These are phyloP conservation scores for Candida adriatica DNA, from an alignment of 805 yeast species.

Conservation along the genomic window DNA sequence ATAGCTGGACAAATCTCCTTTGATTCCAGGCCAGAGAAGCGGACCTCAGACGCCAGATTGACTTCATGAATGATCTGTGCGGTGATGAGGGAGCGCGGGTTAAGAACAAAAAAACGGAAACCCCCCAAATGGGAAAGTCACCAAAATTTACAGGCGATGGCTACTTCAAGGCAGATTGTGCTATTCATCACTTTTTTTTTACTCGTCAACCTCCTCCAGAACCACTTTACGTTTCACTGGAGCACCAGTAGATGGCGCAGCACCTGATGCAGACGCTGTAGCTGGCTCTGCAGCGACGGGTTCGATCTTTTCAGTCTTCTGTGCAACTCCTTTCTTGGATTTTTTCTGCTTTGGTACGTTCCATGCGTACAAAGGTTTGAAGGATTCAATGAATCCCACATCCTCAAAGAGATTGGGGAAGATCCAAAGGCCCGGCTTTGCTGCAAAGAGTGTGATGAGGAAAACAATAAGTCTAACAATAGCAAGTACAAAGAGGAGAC, in stretches of 20 bases:
- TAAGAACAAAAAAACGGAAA: too few relatives aligned
- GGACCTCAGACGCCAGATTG: neutral
- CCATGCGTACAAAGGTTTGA: slow-evolving; percentile 70
- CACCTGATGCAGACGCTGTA: slow-evolving; percentile 7
- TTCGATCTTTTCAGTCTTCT: neutral
- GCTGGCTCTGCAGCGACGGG: neutral
- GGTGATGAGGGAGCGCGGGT: neutral
- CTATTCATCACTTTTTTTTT: neutral
- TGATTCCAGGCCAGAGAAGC: neutral
- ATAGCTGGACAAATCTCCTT: slow-evolving; percentile 4
- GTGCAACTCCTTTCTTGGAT: slow-evolving; percentile 15
- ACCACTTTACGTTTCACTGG: slow-evolving; percentile 21
- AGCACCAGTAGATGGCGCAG: slow-evolving; percentile 3
- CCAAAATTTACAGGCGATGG: too few relatives aligned
- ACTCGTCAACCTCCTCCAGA: slow-evolving; percentile 26
- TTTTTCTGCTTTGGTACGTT: slow-evolving; percentile 26
- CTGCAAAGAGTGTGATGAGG: slow-evolving; percentile 46
- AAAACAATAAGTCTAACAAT: slow-evolving; percentile 71
- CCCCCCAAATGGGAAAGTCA: too few relatives aligned
- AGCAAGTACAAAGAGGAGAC: slow-evolving; percentile 69
- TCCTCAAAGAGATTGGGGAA: slow-evolving; percentile 96
- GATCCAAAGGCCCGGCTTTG: slow-evolving; percentile 83
- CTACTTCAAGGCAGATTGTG: too few relatives aligned
- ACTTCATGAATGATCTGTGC: neutral
- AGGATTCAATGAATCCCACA: slow-evolving; percentile 89